Percentiles rank a stretch among this genome's conserved stretches.
Conservation (phyloP, 2,329 filamentous ascomycete genomes). For the Alternaria sp. region DNA sequence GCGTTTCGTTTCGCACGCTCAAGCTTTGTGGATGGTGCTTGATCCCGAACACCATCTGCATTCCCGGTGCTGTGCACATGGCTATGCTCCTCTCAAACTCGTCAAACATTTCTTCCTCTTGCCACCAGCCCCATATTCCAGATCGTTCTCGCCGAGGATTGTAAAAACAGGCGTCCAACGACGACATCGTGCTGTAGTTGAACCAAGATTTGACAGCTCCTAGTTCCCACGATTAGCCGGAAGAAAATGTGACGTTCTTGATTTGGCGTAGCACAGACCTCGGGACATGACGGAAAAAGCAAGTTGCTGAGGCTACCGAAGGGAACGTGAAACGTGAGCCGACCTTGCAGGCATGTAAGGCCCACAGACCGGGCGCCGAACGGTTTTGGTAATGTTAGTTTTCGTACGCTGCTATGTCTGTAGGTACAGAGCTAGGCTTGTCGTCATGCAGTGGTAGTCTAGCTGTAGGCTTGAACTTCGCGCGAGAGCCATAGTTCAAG, state of each 20-base stretch:
- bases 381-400: constrained; percentile 7
- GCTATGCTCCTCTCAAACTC: not conserved
- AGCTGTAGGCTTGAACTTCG: not conserved
- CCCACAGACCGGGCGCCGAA: constrained; percentile 13
- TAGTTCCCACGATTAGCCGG: not conserved
- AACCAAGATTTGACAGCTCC: not conserved
- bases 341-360: constrained; percentile 8
- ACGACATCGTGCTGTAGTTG: constrained; percentile 1
- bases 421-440: not conserved
- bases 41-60: not conserved
- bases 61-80: not conserved
- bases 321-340: constrained; percentile 9
- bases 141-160: not conserved
- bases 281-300: constrained; percentile 13
- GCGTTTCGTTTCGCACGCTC: constrained; percentile 1
- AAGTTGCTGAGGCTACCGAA: constrained; percentile 8
- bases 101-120: not conserved
- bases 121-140: not conserved
- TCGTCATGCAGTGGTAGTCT: not conserved
- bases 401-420: not conserved
- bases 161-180: not conserved
- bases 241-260: constrained; percentile 5
- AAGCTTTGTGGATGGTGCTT: constrained; percentile 9
- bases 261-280: constrained; percentile 4
- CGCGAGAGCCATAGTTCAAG: not conserved